Evolutionary conservation across 108 stramenopile species (phyloP), one percentile per base, ranked within the genome.

Genomic region (Conticribra guillardii): DNA sequence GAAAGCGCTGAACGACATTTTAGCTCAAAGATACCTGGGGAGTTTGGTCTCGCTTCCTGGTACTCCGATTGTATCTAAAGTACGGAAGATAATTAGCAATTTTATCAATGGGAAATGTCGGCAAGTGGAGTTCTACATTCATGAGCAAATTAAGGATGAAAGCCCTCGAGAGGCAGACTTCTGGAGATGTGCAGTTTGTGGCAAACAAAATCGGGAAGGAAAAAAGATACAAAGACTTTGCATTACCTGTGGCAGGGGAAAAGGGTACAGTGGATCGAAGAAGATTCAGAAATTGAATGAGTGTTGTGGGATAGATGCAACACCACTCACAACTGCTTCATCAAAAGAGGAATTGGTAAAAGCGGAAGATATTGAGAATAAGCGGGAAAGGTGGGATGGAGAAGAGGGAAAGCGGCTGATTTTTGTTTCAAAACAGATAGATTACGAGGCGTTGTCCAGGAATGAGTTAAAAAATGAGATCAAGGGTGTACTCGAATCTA

Each of bases 101-200:
- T 60, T 60, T 34, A 60, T 70, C n/a, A 17, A 60, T 53, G 50
- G 50, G 9, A 60, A 70, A 60, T 70, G 59, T 21, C 57, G 69
- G 31, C 32, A 29, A 16, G 15, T 70, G n/a, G 58, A 70, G 30
- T 52, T 22, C 27, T 70, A 37, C 50, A 52, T 53, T 17, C 11
- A n/a, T 24, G 59, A 60, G 11, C 50, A 59, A 60, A 46, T 63
- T 9, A 57, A 23, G 29, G 59, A 57, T 50, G 66, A 67, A 24
- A 24, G 34, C 17, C 41, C 15, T 8, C 32, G 29, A 5, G 17
- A n/a, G 1, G 31, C 55, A n/a, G 18, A 22, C 19, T 45, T 44
- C 48, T 70, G 69, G 69, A 46, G 15, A n/a, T 70, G 69, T 44
- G 3, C 31, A 32, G 51, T 70, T 11, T 70, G 69, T 60, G 69